Conservation (phyloP, 768 basidiomycete species). For the Tubosaeta sp. region DNA sequence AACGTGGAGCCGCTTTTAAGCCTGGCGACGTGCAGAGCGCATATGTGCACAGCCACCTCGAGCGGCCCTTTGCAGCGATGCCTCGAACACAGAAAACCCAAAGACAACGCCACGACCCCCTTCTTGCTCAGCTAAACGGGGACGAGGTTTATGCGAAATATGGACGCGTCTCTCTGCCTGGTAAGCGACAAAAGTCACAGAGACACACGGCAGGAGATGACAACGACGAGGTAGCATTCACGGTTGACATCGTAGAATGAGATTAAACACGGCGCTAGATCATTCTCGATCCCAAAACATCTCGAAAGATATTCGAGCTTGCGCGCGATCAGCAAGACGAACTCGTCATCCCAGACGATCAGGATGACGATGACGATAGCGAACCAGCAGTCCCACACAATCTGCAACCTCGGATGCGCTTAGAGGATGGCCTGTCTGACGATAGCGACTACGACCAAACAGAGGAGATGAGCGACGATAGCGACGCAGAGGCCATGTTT, state of each 20-base stretch:
- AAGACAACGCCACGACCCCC: constrained; percentile 79
- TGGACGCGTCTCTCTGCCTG: constrained; percentile 70
- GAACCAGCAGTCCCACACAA: constrained; percentile 24
- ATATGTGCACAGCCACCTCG: neutral
- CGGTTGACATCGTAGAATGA: neutral
- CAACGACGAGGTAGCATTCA: constrained; percentile 49
- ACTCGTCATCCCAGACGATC: constrained; percentile 60
- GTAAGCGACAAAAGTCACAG: constrained; percentile 65
- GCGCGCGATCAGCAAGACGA: constrained; percentile 93
- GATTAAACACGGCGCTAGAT: constrained; percentile 38
- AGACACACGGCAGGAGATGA: constrained; percentile 45
- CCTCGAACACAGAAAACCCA: constrained; percentile 55
- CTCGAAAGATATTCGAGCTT: constrained; percentile 84
- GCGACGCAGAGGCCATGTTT: constrained; percentile 56
- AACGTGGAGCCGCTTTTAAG: neutral
- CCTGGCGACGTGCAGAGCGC: neutral
- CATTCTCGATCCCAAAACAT: constrained; percentile 76
- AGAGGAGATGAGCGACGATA: constrained; percentile 19
- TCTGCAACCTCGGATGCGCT: constrained; percentile 21
- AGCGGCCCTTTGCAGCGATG: constrained; percentile 38
- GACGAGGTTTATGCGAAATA: constrained; percentile 78
- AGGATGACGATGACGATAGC: constrained; percentile 41
- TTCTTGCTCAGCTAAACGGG: constrained; percentile 76
- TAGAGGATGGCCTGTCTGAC: constrained; percentile 52
- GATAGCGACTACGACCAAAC: constrained; percentile 43